Evolutionary conservation across 2,329 filamentous ascomycete genomes (phyloP).

Genomic region (Penicillium sclerotiorum): DNA sequence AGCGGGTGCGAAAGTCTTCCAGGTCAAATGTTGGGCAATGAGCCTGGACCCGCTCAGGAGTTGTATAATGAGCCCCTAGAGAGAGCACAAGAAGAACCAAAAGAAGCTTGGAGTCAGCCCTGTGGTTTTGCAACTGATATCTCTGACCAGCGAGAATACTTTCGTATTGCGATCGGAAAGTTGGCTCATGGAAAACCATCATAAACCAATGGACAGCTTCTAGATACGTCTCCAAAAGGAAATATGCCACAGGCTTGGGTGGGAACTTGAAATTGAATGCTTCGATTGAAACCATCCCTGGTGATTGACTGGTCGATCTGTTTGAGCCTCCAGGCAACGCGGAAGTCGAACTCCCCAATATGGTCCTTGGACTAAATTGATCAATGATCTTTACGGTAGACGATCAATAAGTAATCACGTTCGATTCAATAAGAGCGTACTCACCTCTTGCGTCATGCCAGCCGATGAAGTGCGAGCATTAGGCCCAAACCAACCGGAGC

Average conservation of each 20-base stretch:
- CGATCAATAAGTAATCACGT: background rate
- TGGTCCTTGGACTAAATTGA: background rate
- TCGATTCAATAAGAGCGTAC: background rate
- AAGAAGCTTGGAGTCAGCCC: background rate
- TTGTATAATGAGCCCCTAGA: background rate
- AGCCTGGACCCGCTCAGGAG: background rate
- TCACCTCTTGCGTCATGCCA: background rate
- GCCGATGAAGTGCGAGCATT: background rate
- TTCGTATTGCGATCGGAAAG: background rate
- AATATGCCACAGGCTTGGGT: background rate
- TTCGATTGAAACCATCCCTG: background rate
- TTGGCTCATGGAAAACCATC: background rate
- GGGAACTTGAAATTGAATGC: background rate
- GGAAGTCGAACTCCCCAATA: background rate
- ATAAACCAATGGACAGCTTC: background rate
- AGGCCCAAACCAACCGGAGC: background rate
- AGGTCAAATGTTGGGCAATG: background rate
- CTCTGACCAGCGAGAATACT: background rate
- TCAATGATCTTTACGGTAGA: background rate
- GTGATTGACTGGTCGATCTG: background rate
- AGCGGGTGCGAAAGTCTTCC: constrained; percentile 15
- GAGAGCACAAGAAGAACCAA: background rate
- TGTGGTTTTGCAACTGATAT: background rate
- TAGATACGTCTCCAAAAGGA: background rate
- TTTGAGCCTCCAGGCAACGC: background rate